These are phyloP conservation scores for Wilcoxina mikolae DNA, from an alignment of 495 filamentous ascomycete species.

Conservation along the genomic window DNA sequence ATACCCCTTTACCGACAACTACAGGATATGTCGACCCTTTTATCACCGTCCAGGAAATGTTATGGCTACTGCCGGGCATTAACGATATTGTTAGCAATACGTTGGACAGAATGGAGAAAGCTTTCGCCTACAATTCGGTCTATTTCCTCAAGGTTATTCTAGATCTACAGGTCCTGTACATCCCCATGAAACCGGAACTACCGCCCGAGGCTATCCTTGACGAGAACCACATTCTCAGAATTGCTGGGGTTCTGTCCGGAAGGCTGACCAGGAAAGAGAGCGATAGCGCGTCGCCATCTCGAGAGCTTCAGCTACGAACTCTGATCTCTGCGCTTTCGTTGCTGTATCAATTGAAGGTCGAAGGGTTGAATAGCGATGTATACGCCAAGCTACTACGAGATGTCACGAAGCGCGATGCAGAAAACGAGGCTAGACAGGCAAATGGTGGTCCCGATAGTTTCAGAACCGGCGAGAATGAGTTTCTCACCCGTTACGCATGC, in stretches of 20 bases:
- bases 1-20: background rate
- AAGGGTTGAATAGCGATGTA: constrained; percentile 17
- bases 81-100: constrained; percentile 21
- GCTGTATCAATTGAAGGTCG: constrained; percentile 17
- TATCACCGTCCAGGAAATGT: constrained; percentile 18
- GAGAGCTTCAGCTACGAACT: constrained; percentile 27
- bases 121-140: constrained; percentile 28
- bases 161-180: constrained; percentile 25
- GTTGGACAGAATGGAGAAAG: constrained; percentile 24
- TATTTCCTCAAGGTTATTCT: constrained; percentile 28
- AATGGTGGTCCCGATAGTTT: constrained; percentile 11
- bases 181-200: constrained; percentile 13
- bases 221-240: constrained; percentile 16
- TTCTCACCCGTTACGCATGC: constrained; percentile 27
- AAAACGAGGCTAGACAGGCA: constrained; percentile 15
- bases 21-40: constrained; percentile 18
- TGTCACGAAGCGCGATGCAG: constrained; percentile 24
- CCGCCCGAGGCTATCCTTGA: constrained; percentile 16
- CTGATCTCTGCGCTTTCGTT: constrained; percentile 26
- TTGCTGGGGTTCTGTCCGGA: constrained; percentile 22
- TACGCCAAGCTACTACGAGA: constrained; percentile 24
- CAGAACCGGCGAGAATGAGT: constrained; percentile 24
- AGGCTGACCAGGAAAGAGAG: constrained; percentile 24
- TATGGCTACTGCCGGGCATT: constrained; percentile 26
- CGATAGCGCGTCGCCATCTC: constrained; percentile 21